phyloP scores from a whole-genome alignment of 495 filamentous ascomycete species.

The Aspergillus bridgeri region DNA sequence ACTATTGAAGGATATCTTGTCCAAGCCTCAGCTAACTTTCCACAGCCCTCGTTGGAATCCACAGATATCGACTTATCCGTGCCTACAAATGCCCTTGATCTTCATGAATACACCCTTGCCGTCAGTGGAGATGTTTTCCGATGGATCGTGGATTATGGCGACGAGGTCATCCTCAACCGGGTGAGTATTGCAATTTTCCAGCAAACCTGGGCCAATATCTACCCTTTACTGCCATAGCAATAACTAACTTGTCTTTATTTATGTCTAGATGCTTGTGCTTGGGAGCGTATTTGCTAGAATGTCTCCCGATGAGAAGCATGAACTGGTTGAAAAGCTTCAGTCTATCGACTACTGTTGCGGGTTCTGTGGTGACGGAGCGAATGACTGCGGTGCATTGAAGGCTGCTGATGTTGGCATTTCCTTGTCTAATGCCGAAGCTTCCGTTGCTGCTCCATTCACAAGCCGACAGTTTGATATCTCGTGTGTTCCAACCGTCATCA shows the following conservation, averaged over 20 bases:
- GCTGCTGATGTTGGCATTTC: slow-evolving; percentile 99
- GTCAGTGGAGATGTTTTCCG: slow-evolving; percentile 92
- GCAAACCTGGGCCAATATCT: neutral
- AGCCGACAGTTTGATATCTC: slow-evolving; percentile 94
- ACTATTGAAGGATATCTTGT: neutral
- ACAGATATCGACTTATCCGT: slow-evolving; percentile 72
- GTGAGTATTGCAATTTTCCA: slow-evolving; percentile 33
- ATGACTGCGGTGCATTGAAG: slow-evolving; percentile 96
- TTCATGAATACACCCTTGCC: slow-evolving; percentile 81
- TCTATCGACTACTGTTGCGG: slow-evolving; percentile 93
- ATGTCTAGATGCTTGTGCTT: slow-evolving; percentile 75
- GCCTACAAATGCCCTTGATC: slow-evolving; percentile 74
- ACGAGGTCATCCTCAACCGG: slow-evolving; percentile 67
- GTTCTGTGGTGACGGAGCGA: slow-evolving; percentile 97
- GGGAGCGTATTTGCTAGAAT: slow-evolving; percentile 97
- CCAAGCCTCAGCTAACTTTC: slow-evolving; percentile 8
- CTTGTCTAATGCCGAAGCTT: slow-evolving; percentile 95
- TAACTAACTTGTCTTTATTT: neutral
- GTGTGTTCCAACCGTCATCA: slow-evolving; percentile 91
- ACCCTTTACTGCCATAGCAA: neutral
- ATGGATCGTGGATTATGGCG: slow-evolving; percentile 90
- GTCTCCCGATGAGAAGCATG: slow-evolving; percentile 99
- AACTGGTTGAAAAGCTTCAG: slow-evolving; percentile 95
- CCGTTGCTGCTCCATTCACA: slow-evolving; percentile 96
- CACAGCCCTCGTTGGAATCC: slow-evolving; percentile 65